phyloP scores from a whole-genome alignment of 768 basidiomycete genomes.

The Leccinum incarnatum region DNA sequence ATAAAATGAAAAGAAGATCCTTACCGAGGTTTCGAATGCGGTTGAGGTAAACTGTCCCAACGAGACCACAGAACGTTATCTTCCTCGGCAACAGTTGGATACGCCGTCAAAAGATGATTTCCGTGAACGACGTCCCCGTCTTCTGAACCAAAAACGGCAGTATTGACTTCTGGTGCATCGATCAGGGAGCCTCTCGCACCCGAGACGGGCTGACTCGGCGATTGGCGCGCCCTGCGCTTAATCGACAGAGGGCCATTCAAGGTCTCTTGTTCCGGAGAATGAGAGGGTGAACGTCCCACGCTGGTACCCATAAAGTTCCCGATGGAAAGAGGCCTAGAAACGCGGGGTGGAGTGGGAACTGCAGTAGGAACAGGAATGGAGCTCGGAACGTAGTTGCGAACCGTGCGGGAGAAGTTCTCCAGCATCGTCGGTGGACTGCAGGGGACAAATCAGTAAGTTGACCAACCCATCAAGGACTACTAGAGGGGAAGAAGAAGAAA shows the following conservation, averaged over 20 bases:
- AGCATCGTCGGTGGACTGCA: constrained; percentile 49
- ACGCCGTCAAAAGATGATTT: constrained; percentile 20
- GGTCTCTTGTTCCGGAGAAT: constrained; percentile 8
- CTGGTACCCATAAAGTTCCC: constrained; percentile 40
- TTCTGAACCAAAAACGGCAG: constrained; percentile 17
- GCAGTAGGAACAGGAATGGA: constrained; percentile 49
- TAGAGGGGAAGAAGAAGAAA: background rate
- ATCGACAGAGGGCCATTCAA: constrained; percentile 10
- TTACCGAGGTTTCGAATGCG: constrained; percentile 19
- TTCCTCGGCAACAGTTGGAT: constrained; percentile 31
- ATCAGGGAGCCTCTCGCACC: constrained; percentile 1
- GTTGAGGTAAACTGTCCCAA: constrained; percentile 30
- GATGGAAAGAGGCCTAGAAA: constrained; percentile 48
- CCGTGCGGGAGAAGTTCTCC: constrained; percentile 49
- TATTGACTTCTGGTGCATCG: constrained; percentile 17
- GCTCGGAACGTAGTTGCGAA: constrained; percentile 54
- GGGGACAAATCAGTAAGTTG: constrained; percentile 9
- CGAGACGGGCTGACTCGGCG: constrained; percentile 9
- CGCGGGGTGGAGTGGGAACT: constrained; percentile 46
- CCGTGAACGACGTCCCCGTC: constrained; percentile 20
- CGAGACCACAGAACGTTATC: constrained; percentile 34
- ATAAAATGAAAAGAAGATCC: background rate
- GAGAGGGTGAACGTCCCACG: constrained; percentile 13
- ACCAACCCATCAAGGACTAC: background rate
- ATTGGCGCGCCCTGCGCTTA: constrained; percentile 9